Percentiles rank a stretch among this genome's conserved stretches.
These are phyloP conservation scores for Solanum pimpinellifolium DNA, from an alignment of 257 asterid species.

Conservation along the genomic window DNA sequence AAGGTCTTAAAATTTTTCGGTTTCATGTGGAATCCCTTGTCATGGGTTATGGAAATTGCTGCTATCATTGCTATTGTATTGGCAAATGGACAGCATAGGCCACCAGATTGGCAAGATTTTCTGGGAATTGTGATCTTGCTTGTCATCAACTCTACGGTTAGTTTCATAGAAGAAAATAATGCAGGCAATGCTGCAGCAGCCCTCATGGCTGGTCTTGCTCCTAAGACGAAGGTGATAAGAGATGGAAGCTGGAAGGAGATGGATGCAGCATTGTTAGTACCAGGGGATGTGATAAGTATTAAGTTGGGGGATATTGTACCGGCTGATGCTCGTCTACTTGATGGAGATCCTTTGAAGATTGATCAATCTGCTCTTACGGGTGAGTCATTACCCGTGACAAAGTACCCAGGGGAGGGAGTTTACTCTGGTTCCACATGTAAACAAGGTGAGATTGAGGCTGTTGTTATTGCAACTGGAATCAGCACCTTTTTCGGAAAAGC, in stretches of 20 bases:
- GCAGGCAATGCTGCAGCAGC: constrained; percentile 82
- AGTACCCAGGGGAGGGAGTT: constrained; percentile 33
- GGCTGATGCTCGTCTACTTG: constrained; percentile 68
- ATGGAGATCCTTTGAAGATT: constrained; percentile 69
- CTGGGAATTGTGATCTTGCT: constrained; percentile 43
- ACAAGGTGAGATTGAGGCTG: constrained; percentile 54
- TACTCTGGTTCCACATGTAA: constrained; percentile 52
- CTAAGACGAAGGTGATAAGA: constrained; percentile 59
- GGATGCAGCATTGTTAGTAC: constrained; percentile 61
- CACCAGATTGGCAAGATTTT: constrained; percentile 51
- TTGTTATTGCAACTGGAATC: constrained; percentile 49
- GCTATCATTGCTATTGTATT: constrained; percentile 56
- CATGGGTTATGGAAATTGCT: constrained; percentile 84
- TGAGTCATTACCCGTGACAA: constrained; percentile 44
- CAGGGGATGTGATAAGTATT: constrained; percentile 60
- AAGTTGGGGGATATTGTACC: constrained; percentile 72
- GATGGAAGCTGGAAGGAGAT: constrained; percentile 55
- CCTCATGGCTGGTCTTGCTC: constrained; percentile 71
- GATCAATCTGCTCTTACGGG: constrained; percentile 62
- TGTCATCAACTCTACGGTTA: constrained; percentile 52
- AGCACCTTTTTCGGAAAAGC: constrained; percentile 51
- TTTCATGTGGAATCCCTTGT: constrained; percentile 73
- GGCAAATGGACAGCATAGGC: constrained; percentile 49
- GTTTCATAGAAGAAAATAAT: constrained; percentile 61
- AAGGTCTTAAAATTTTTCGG: constrained; percentile 60